Evolutionary conservation across 2,329 filamentous ascomycete species (phyloP), one percentile per base, ranked within the genome.

Genomic region (Talaromyces sp.): DNA sequence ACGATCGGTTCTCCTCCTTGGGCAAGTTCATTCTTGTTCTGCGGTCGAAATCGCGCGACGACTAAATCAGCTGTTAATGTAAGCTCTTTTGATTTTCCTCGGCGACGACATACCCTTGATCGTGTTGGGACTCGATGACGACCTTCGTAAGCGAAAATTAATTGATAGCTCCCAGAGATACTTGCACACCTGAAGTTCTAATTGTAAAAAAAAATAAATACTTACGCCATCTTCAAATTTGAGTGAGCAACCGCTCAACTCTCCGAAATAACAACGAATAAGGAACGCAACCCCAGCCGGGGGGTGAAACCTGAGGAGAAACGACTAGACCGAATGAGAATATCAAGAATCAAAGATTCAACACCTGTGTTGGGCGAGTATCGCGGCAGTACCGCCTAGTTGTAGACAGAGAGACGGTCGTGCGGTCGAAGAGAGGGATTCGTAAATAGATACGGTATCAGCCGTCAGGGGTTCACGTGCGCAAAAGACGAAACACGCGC

Each of bases 41-140:
- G 94, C 73, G 95, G 95, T 76, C 95, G 89, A 82, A 99, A 99
- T 75, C 95, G 92, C 84, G 94, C 94, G 79, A 99, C 93, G 78
- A 99, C 95, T 91, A 69, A 37, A 41, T 22, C 31, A 19, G 14
- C 33, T 10, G 43, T 68, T 33, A 68, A 61, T 58, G 58, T 41
- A 52, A 37, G 19, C 14, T 35, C 33, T 63, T 62, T 16, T 4
- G 31, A 39, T 22, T 14, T 54, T 31, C 45, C 11, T 39, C 27
- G n/a, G 61, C 66, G 58, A 63, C 56, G n/a, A 60, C 74, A 75
- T 80, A 86, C 84, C 83, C 78, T 82, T 84, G 70, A 84, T 84
- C 73, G 82, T 83, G 77, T 83, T 84, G 70, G 75, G 74, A 67
- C 69, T 70, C 47, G 47, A 50, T 31, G 43, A 60, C 33, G 62